A percentile compares a stretch with the other conserved stretches of the same genome.
Evolutionary conservation across 2,329 filamentous ascomycete genomes (phyloP).

Genomic region (Neofusicoccum umdonicola): DNA sequence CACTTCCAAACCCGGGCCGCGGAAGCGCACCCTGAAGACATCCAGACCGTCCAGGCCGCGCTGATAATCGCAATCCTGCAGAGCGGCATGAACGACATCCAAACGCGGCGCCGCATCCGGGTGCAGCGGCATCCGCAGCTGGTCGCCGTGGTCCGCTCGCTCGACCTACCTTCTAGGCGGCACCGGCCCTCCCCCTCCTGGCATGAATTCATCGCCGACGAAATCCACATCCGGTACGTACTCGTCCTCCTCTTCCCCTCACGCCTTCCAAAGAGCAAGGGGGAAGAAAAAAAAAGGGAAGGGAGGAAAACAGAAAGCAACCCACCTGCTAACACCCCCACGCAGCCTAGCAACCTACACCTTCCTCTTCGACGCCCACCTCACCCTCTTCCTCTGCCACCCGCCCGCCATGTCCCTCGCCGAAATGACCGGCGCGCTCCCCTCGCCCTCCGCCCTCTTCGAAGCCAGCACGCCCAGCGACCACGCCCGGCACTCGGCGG

Average conservation of each 20-base stretch:
- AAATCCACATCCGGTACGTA: not conserved
- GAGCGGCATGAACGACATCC: not conserved
- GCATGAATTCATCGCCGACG: not conserved
- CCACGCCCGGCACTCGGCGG: too few relatives aligned
- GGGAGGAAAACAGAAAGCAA: too few relatives aligned
- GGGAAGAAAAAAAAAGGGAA: too few relatives aligned
- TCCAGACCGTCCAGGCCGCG: not conserved
- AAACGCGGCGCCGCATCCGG: not conserved
- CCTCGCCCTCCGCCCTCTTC: not conserved
- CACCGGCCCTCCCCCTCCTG: not conserved
- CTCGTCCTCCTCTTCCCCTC: too few relatives aligned
- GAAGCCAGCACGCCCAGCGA: too few relatives aligned
- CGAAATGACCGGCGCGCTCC: not conserved
- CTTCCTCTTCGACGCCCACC: not conserved
- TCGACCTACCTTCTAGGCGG: not conserved
- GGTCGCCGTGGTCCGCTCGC: not conserved
- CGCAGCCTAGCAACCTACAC: not conserved
- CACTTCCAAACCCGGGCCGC: not conserved
- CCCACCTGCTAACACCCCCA: not conserved
- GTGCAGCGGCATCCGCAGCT: not conserved
- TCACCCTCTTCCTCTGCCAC: not conserved
- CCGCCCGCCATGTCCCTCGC: not conserved
- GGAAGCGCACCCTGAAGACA: not conserved
- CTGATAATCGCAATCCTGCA: not conserved
- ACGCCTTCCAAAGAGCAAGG: too few relatives aligned